phyloP scores from a whole-genome alignment of 345 rosid genomes.

The Boechera retrofracta region DNA sequence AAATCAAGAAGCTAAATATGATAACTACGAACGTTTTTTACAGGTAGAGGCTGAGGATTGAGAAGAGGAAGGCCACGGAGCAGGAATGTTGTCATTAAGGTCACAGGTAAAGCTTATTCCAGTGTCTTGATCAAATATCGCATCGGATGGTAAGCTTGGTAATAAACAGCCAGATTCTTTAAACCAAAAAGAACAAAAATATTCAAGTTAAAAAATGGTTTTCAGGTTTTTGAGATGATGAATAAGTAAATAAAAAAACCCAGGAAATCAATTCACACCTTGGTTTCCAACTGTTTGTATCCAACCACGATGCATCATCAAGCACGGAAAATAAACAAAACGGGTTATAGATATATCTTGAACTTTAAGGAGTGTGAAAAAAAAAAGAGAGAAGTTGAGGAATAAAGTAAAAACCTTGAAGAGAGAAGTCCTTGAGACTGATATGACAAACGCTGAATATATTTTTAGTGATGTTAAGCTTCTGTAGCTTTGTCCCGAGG shows the following conservation, averaged over 20 bases:
- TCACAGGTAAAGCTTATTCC: slow-evolving; percentile 97
- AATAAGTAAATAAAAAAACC: not conserved
- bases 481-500: slow-evolving; percentile 70
- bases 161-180: slow-evolving; percentile 91
- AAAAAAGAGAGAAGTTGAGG: slow-evolving; percentile 6
- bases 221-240: not conserved
- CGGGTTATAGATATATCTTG: not conserved
- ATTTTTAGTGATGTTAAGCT: slow-evolving; percentile 65
- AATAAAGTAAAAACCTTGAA: slow-evolving; percentile 70
- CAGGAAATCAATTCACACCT: slow-evolving; percentile 51
- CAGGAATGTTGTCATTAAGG: slow-evolving; percentile 95
- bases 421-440: slow-evolving; percentile 95
- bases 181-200: slow-evolving; percentile 20
- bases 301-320: slow-evolving; percentile 32
- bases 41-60: slow-evolving; percentile 70
- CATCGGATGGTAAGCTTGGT: slow-evolving; percentile 97
- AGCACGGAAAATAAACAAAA: not conserved
- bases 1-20: not conserved
- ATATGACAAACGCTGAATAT: slow-evolving; percentile 80
- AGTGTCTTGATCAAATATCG: slow-evolving; percentile 71
- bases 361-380: not conserved
- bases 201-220: slow-evolving; percentile 21
- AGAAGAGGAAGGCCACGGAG: slow-evolving; percentile 80
- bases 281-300: slow-evolving; percentile 63
- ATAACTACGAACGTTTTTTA: slow-evolving; percentile 63